Evolutionary conservation across 2,329 filamentous ascomycete genomes (phyloP), one percentile per base, ranked within the genome.

Genomic region (Talaromyces sp.): DNA sequence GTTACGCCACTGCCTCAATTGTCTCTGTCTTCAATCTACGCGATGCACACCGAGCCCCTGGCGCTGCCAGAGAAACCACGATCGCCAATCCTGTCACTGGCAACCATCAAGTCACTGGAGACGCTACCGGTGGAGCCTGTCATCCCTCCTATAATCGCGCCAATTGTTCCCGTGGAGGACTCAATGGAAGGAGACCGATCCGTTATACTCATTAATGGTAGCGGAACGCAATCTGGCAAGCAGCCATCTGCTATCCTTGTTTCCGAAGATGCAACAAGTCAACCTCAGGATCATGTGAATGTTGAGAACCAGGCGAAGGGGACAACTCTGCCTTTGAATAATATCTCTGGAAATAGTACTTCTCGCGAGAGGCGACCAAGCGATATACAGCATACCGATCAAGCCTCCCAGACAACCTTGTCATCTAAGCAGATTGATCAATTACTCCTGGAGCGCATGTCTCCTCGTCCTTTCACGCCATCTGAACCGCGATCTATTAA

Each of bases 391-490:
- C 88, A 83, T 65, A 79, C 82, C 21, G 91, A 96, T 69, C 88
- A 89, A 67, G 85, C 88, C 60, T 89, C 90, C 14, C 93, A 97
- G 77, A 97, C 93, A 25, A 83, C 88, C 42, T 81, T 97, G 33
- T 96, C 92, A n/a, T 85, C 90, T 0, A 85, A 89, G 57, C 87
- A 89, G 62, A 91, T 96, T 66, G 92, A 96, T 68, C 84, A 86
- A 61, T 82, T 96, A 70, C 77, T 96, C 62, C 83, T 84, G 67
- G 81, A 82, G 60, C 86, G 85, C 68, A 71, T 73, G 57, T 70
- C 69, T 48, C 28, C 69, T 35, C 71, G 72, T 14, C 72, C 74
- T 8, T 64, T 73, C 18, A 71, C 73, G 59, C 71, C 77, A 37
- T 68, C 72, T 5, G 72, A 73, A 31, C 76, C 71, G 62, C 65